These are phyloP conservation scores for Phialophora tarda DNA, from an alignment of 2,329 filamentous ascomycete genomes.

Conservation along the genomic window DNA sequence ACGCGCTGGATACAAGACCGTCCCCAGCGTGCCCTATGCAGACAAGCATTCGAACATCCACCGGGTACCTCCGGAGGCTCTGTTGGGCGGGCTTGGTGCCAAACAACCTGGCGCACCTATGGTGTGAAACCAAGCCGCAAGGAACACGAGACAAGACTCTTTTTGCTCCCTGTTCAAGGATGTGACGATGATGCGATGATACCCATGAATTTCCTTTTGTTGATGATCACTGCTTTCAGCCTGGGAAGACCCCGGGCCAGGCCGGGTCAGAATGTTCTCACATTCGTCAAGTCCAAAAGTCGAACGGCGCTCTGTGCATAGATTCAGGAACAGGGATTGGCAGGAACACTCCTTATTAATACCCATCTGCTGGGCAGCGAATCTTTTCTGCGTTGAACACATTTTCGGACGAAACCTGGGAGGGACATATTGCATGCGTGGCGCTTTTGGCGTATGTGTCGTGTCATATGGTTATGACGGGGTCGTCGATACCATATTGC, in stretches of 20 bases:
- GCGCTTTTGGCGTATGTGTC: slow-evolving; percentile 22
- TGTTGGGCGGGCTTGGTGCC: slow-evolving; percentile 44
- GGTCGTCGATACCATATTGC: neutral
- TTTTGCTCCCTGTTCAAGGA: neutral
- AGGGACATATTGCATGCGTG: slow-evolving; percentile 21
- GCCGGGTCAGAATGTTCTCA: neutral
- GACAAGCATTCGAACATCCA: slow-evolving; percentile 55
- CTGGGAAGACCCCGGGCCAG: neutral
- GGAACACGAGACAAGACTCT: neutral
- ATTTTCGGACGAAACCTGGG: neutral
- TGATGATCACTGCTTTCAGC: slow-evolving; percentile 1
- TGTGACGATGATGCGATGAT: slow-evolving; percentile 34
- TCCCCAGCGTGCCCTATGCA: slow-evolving; percentile 52
- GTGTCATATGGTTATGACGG: slow-evolving; percentile 2
- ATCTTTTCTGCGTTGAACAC: neutral
- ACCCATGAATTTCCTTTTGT: slow-evolving; percentile 28
- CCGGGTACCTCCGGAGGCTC: slow-evolving; percentile 54
- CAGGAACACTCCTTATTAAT: slow-evolving; percentile 10
- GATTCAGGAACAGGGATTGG: slow-evolving; percentile 5
- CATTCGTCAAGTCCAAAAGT: neutral
- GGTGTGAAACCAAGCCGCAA: slow-evolving; percentile 21
- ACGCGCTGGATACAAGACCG: slow-evolving; percentile 54
- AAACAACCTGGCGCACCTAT: slow-evolving; percentile 28
- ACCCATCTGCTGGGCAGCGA: slow-evolving; percentile 3
- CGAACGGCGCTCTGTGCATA: slow-evolving; percentile 5